These are phyloP conservation scores for Papiliotrema terrestris DNA, from an alignment of 1,284 basidiomycete genomes.

Conservation along the genomic window DNA sequence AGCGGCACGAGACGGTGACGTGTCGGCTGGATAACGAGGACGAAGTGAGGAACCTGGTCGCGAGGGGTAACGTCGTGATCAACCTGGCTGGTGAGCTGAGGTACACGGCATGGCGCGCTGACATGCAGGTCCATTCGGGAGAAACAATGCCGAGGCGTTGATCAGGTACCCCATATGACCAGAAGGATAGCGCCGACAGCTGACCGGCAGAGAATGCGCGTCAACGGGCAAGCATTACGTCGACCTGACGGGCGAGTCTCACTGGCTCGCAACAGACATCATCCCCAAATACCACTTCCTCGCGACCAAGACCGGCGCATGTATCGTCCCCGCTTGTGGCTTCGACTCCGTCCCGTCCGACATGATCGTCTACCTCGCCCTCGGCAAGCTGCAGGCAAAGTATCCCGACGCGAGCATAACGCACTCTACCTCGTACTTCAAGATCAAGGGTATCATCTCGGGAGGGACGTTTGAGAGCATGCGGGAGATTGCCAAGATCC, in stretches of 20 bases:
- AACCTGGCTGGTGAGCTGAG: conserved; percentile 40
- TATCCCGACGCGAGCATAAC: conserved; percentile 48
- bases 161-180: conserved; percentile 18
- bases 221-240: conserved; percentile 60
- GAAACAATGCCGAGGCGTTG: conserved; percentile 34
- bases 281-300: conserved; percentile 61
- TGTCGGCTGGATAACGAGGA: conserved; percentile 27
- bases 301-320: conserved; percentile 62
- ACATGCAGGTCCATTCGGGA: conserved; percentile 32
- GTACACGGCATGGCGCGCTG: neutral
- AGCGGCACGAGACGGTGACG: conserved; percentile 22
- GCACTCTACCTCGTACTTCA: conserved; percentile 54
- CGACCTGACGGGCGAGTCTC: conserved; percentile 60
- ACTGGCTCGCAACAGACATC: conserved; percentile 55
- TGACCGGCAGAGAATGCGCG: conserved; percentile 52
- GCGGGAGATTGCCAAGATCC: conserved; percentile 52
- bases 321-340: conserved; percentile 67
- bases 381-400: conserved; percentile 51
- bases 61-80: conserved; percentile 30
- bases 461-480: conserved; percentile 66
- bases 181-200: neutral
- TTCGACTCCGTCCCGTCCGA: conserved; percentile 72
- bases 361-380: conserved; percentile 58
- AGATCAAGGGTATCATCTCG: conserved; percentile 57
- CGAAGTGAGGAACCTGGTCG: conserved; percentile 27